These are phyloP conservation scores for Exophiala xenobiotica DNA, from an alignment of 2,329 filamentous ascomycete genomes.

Conservation along the genomic window DNA sequence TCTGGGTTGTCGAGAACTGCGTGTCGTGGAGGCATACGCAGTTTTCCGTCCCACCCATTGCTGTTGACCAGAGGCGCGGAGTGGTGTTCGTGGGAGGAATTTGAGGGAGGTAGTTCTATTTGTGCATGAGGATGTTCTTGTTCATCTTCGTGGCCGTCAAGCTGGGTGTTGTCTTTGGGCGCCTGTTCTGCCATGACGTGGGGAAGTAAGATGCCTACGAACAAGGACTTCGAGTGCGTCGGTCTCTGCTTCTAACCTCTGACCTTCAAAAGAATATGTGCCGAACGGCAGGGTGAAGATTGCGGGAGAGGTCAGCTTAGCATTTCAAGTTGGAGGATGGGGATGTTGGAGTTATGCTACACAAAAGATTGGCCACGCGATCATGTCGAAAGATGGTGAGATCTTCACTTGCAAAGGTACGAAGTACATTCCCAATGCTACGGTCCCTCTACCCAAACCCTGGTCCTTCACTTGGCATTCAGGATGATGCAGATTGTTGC, in stretches of 20 bases:
- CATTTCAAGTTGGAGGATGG: neutral
- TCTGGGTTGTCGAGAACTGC: conserved; percentile 75
- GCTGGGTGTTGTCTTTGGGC: conserved; percentile 11
- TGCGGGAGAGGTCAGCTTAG: too few relatives aligned
- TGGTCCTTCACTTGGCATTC: too few relatives aligned
- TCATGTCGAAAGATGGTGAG: neutral
- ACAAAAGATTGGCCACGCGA: conserved; percentile 3
- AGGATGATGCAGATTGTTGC: too few relatives aligned
- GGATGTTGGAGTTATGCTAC: neutral
- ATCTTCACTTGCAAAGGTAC: conserved; percentile 8
- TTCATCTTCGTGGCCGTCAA: neutral
- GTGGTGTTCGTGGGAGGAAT: conserved; percentile 1
- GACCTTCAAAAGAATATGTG: too few relatives aligned
- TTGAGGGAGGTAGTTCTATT: conserved; percentile 16
- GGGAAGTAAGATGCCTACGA: neutral
- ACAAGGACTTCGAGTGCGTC: neutral
- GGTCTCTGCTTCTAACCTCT: too few relatives aligned
- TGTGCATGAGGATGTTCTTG: conserved; percentile 16
- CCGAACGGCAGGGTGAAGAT: too few relatives aligned
- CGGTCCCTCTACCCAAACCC: neutral
- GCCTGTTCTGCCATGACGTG: conserved; percentile 13
- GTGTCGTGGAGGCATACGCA: conserved; percentile 54
- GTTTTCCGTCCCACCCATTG: conserved; percentile 49
- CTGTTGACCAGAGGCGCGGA: conserved; percentile 34
- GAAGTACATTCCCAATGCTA: neutral